A percentile compares a stretch with the other conserved stretches of the same genome.
Evolutionary conservation across 345 rosid species (phyloP).

Genomic region (Hibiscus syriacus): DNA sequence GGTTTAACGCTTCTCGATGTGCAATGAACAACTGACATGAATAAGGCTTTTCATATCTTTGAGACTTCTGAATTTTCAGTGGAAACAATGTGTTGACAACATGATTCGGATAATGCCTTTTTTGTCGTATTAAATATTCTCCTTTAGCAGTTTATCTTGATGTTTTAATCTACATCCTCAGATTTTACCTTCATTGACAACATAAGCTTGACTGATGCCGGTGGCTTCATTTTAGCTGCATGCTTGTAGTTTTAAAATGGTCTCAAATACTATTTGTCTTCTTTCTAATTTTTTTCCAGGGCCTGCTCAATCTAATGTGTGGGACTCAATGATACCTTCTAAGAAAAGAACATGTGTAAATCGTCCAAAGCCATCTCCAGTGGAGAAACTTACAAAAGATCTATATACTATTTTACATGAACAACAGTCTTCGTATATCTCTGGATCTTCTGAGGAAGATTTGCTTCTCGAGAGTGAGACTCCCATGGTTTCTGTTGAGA

Average conservation of each 20-base stretch:
- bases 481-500: conserved; percentile 92
- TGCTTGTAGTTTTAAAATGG: not conserved
- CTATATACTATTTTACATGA: conserved; percentile 79
- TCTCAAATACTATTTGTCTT: conserved; percentile 2
- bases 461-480: conserved; percentile 84
- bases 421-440: conserved; percentile 81
- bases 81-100: not conserved
- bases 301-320: conserved; percentile 72
- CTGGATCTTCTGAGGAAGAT: conserved; percentile 85
- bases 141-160: not conserved
- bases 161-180: not conserved
- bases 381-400: conserved; percentile 92
- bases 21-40: not conserved
- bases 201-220: not conserved
- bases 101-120: not conserved
- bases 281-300: conserved; percentile 34
- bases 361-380: conserved; percentile 73
- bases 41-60: not conserved
- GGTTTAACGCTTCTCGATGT: not conserved
- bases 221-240: not conserved
- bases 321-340: conserved; percentile 87
- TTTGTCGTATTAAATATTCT: not conserved
- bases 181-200: not conserved
- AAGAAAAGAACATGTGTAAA: conserved; percentile 83
- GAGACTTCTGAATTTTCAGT: not conserved